phyloP scores from a whole-genome alignment of 306 rosid genomes.

The Argentina anserina region DNA sequence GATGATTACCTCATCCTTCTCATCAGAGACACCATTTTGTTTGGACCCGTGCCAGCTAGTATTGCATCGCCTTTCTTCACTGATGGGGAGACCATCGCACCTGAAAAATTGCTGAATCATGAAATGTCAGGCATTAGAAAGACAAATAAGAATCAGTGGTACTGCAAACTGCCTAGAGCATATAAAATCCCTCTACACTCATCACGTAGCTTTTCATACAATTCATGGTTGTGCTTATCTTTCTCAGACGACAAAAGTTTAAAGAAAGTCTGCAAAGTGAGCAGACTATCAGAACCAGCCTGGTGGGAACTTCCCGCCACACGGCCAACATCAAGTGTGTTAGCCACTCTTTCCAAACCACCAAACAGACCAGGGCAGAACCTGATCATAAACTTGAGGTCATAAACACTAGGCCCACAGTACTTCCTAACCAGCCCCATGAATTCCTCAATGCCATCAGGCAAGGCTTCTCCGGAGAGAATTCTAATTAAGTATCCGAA shows the following conservation, averaged over 20 bases:
- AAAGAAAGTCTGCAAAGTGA: neutral
- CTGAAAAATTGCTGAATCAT: no score
- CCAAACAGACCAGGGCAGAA: neutral
- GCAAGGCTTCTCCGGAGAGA: neutral
- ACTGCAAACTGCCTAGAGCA: neutral
- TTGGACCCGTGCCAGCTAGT: no score
- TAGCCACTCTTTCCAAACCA: constrained; percentile 4
- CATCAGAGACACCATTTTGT: no score
- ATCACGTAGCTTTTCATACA: neutral
- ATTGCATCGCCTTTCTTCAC: no score
- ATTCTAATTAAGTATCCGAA: neutral
- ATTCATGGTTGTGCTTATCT: neutral
- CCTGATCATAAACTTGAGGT: neutral
- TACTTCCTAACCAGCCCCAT: neutral
- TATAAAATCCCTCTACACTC: neutral
- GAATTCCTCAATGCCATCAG: neutral
- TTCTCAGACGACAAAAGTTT: neutral
- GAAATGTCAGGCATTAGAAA: no score
- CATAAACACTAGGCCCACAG: neutral
- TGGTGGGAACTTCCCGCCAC: constrained; percentile 3
- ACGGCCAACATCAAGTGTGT: neutral
- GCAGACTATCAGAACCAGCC: constrained; percentile 1
- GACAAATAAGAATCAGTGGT: no score
- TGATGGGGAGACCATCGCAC: no score
- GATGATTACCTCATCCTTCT: no score